Evolutionary conservation across 306 rosid species (phyloP), one percentile per base, ranked within the genome.

Genomic region (Pachyrhizus erosus): DNA sequence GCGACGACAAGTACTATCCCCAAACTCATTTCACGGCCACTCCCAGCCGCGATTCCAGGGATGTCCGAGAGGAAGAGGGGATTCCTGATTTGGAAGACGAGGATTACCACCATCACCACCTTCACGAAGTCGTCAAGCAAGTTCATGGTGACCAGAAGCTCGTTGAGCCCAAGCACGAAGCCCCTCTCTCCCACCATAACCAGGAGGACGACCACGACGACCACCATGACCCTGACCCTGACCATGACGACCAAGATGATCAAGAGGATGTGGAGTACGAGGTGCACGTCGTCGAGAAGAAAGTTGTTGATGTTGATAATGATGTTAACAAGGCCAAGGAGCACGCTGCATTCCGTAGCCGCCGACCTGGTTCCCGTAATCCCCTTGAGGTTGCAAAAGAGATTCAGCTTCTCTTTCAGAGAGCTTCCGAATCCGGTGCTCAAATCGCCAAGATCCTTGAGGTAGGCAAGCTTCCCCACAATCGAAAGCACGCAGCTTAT

Each of bases 61-160:
- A 91, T 45, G 87, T 96, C 11, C 86, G 98, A 51, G 98, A 96
- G 46, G 99, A 89, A 31, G 99, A 96, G 83, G 99, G 98, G 21
- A 96, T 96, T 77, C 99, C 99, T 7, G 99, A 91, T 57, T 90
- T 96, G 92, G 99, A 96, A 79, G 98, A 96, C 10, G 99, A 89
- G 82, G 89, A 80, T 77, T 87, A 81, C 82, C 89, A 81, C 37
- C 84, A 33, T 5, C 37, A 33, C 37, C 37, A 33, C 42, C n/a
- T n/a, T n/a, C 42, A 83, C 42, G 97, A 94, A 82, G 99, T 93
- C 24, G 98, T 96, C 45, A 93, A 93, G 86, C 81, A 93, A 74
- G 97, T 91, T 7, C 92, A 92, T 45, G 94, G 97, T 20, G 77
- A 87, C 64, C 97, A 82, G 42, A 89, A 90, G 81, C 73, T 86